These are phyloP conservation scores for Penicillium sp. DNA, from an alignment of 2,329 filamentous ascomycete genomes.

Conservation along the genomic window DNA sequence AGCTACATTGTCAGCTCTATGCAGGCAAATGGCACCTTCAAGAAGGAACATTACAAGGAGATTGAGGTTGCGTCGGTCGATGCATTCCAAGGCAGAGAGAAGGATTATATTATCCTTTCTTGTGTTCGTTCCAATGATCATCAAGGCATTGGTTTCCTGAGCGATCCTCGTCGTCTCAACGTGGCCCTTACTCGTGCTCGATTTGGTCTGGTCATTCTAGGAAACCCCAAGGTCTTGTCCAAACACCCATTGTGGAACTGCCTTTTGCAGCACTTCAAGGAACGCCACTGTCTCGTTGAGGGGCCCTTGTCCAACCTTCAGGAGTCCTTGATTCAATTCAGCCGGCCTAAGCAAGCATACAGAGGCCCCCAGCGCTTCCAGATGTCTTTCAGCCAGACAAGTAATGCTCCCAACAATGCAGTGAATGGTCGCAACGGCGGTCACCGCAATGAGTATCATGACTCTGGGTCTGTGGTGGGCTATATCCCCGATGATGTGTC, in stretches of 20 bases:
- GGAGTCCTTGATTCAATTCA: constrained; percentile 90
- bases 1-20: constrained; percentile 99
- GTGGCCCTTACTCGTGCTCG: constrained; percentile 96
- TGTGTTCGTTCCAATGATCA: constrained; percentile 98
- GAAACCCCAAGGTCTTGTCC: constrained; percentile 94
- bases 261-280: constrained; percentile 92
- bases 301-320: constrained; percentile 95
- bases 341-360: constrained; percentile 86
- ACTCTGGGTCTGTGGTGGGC: constrained; percentile 84
- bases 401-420: constrained; percentile 55
- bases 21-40: constrained; percentile 95
- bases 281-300: constrained; percentile 91
- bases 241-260: constrained; percentile 99
- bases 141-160: constrained; percentile 98
- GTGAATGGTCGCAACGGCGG: constrained; percentile 52
- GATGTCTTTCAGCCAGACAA: constrained; percentile 69
- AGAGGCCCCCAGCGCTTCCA: constrained; percentile 85
- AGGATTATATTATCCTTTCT: constrained; percentile 97
- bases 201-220: constrained; percentile 92
- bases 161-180: constrained; percentile 93
- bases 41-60: constrained; percentile 98
- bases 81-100: constrained; percentile 97
- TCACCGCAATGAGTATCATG: constrained; percentile 57
- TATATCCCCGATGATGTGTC: constrained; percentile 98
- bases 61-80: constrained; percentile 98